Percentiles rank a stretch among this genome's conserved stretches.
Conservation (phyloP, 2,329 filamentous ascomycete genomes). For the Venturia effusa region DNA sequence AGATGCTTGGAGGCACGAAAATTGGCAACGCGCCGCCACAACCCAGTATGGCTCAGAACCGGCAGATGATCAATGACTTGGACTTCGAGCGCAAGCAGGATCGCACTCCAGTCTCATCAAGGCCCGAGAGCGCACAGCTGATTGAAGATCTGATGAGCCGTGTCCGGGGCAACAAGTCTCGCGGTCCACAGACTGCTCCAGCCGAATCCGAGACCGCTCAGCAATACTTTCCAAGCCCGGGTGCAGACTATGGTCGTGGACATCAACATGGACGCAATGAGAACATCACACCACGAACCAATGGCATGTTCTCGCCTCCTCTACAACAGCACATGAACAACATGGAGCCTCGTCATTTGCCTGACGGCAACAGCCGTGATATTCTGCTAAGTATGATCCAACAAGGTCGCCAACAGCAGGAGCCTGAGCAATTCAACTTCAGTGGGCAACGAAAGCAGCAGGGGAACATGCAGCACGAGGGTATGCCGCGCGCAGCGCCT, state of each 20-base stretch:
- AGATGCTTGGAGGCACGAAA: conserved; percentile 59
- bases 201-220: conserved; percentile 2
- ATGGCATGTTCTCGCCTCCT: conserved; percentile 8
- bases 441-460: conserved; percentile 1
- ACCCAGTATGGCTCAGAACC: conserved; percentile 1
- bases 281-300: conserved; percentile 4
- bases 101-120: background rate
- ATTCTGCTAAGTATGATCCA: conserved; percentile 10
- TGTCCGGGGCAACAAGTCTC: conserved; percentile 3
- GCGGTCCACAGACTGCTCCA: conserved; percentile 8
- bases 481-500: conserved; percentile 2
- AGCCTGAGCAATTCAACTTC: conserved; percentile 5
- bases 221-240: conserved; percentile 5
- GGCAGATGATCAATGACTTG: conserved; percentile 15
- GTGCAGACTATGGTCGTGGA: conserved; percentile 2
- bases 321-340: background rate
- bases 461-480: background rate
- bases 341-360: background rate
- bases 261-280: conserved; percentile 3
- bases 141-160: conserved; percentile 7
- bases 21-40: conserved; percentile 26
- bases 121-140: conserved; percentile 7
- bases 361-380: conserved; percentile 5
- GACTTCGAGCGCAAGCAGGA: background rate
- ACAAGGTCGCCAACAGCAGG: background rate